Base-by-base conservation (phyloP, 2,329 filamentous ascomycete species). In the Fusarium nurragi region DNA sequence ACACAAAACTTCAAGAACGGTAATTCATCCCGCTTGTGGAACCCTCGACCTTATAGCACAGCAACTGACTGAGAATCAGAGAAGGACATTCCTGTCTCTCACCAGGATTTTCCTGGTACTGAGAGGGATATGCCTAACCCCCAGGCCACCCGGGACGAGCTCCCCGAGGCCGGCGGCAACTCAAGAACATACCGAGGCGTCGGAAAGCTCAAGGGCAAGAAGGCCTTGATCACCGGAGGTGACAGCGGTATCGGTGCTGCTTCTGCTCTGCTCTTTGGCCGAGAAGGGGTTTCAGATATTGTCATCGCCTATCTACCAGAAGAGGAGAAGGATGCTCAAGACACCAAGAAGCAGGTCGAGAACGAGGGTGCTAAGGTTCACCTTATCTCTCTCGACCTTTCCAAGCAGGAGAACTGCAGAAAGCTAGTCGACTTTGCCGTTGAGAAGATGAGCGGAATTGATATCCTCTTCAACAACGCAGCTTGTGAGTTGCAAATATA, bases 181-280 rank as follows among this genome's bases (percentile, higher is more conserved):
- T 88, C 86, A 68, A 86, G 90, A 70, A 84, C 84, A 44, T 94
- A 95, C 79, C 88, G 88, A 73, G 86, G 90, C 5, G 90, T 91
- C 2, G 88, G 87, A 45, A 96, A 95, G 78, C 85, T 95, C 8
- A 77, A 86, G 70, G 91, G 88, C 62, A 91, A 90, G 77, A 90
- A 87, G 58, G 91, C 91, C 9, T 77, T 95, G 56, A 94, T 95
- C 71, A 94, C 92, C 0, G 91, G 91, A 16, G 92, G 92, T 5
- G 91, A 94, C 76, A 89, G 86, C 8, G 91, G 92, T 3, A 94
- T 95, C 65, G 91, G 92, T 8, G 87, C 90, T 34, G 88, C 92
- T 2, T 86, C 89, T 2, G 90, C 92, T 2, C 83, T 94, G 16
- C 81, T 95, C 1, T 95, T 90, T 70, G 91, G 91, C 36, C 90